Evolutionary conservation across 139 green algal genomes (phyloP), one percentile per base, ranked within the genome.

Genomic region (Tetraselmis striata): DNA sequence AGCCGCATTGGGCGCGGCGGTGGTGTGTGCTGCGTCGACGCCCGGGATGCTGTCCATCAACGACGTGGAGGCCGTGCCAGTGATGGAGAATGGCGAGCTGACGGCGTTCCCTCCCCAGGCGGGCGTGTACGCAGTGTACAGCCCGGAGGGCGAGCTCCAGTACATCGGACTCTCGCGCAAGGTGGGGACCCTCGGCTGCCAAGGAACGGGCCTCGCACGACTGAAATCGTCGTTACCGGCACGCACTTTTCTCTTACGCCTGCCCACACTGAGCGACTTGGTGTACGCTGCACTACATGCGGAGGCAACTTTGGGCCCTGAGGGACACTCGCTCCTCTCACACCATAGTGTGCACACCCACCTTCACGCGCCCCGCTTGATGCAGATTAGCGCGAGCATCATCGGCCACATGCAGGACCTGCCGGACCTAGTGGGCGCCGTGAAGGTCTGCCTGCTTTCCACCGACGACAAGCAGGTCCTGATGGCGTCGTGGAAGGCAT

Each of bases 401-500:
- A 84, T 85, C 1, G 91, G 85, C 22, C 94, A 98, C 83, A 75
- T 88, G 30, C 84, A 91, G 31, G 88, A 93, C 28, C 80, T 98
- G 67, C 94, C 94, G 1, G 94, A 95, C 5, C 59, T 92, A 27
- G 88, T 92, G 2, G 59, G 86, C 29, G 30, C 80, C 27, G 80
- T 93, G 23, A 94, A 94, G 83, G 84, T 91, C 24, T 29, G 84
- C 31, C 58, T 88, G 22, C 31, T 96, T 25, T 30, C 90, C 0
- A 83, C 88, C 25, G 88, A 82, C 25, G 89, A 58, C 30, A 88
- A 89, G 31, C 94, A 98, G 1, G 82, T 83, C 5, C 85, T 98
- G 23, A 94, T 89, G 28, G 90, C 83, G 29, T 87, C 90, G 0
- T 98, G 95, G 95, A 97, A 96, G 89, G 59, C 79, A 0, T 97